phyloP scores from a whole-genome alignment of 495 filamentous ascomycete species.

The Penicillium arizonense region DNA sequence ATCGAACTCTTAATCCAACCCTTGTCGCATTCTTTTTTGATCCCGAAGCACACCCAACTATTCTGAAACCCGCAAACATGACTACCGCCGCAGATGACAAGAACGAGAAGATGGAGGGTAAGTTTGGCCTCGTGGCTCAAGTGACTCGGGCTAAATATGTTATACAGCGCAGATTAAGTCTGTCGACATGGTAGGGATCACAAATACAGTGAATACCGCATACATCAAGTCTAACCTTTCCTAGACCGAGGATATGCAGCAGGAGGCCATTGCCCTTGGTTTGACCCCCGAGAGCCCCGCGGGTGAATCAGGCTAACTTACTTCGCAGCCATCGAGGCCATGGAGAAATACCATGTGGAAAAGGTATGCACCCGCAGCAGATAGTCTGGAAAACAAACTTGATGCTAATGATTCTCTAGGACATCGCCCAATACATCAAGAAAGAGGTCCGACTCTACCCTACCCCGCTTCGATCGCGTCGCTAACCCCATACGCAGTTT shows the following conservation, averaged over 20 bases:
- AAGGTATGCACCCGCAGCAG: conserved; percentile 57
- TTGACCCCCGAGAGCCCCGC: conserved; percentile 32
- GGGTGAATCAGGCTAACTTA: conserved; percentile 16
- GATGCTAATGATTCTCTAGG: conserved; percentile 48
- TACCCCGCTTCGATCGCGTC: conserved; percentile 8
- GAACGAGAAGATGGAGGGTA: conserved; percentile 72
- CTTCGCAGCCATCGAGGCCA: conserved; percentile 80
- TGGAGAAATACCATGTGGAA: conserved; percentile 89
- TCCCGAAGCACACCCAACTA: neutral
- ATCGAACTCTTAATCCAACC: neutral
- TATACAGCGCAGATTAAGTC: conserved; percentile 87
- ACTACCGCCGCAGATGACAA: conserved; percentile 45
- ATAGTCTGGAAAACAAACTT: conserved; percentile 1
- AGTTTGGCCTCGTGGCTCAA: conserved; percentile 18
- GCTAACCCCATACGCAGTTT: conserved; percentile 57
- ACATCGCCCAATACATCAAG: conserved; percentile 97
- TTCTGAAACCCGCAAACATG: conserved; percentile 33
- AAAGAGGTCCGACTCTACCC: conserved; percentile 62
- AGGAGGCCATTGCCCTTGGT: conserved; percentile 92
- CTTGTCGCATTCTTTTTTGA: neutral
- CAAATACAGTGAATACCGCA: conserved; percentile 7
- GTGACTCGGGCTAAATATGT: conserved; percentile 27
- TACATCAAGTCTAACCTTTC: neutral
- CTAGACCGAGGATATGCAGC: conserved; percentile 95
- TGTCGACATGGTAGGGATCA: conserved; percentile 82